These are phyloP conservation scores for Gracilaria domingensis DNA, from an alignment of 23 red algal genomes.

Conservation along the genomic window DNA sequence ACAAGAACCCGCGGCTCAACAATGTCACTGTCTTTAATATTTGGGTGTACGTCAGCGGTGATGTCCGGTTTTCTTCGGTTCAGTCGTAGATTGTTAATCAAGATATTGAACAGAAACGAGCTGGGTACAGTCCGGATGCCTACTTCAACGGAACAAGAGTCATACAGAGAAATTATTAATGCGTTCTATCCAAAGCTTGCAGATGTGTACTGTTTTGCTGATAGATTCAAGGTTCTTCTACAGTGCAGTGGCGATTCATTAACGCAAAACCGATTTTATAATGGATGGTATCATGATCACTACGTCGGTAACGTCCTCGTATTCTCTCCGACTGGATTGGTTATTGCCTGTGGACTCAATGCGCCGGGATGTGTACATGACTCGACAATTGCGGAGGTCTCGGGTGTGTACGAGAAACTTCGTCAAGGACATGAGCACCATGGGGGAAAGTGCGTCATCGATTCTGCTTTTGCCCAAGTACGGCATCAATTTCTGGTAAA, in stretches of 20 bases:
- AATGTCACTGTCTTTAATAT: slow-evolving; percentile 6
- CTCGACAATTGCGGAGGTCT: slow-evolving; percentile 20
- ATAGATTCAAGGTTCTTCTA: slow-evolving; percentile 42
- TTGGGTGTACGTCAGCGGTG: slow-evolving; percentile 5
- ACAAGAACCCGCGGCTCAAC: no score
- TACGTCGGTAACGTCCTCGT: slow-evolving; percentile 41
- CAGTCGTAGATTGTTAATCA: neutral
- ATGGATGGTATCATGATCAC: slow-evolving; percentile 32
- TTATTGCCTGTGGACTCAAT: slow-evolving; percentile 50
- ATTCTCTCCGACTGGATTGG: slow-evolving; percentile 19
- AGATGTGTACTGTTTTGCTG: slow-evolving; percentile 39
- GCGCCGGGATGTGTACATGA: slow-evolving; percentile 28
- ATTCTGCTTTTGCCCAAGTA: slow-evolving; percentile 23
- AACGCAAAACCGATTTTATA: slow-evolving; percentile 42
- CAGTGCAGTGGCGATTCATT: slow-evolving; percentile 1
- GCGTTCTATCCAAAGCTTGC: neutral
- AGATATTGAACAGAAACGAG: slow-evolving; percentile 10
- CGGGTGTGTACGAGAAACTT: slow-evolving; percentile 22
- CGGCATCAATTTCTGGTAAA: slow-evolving; percentile 2
- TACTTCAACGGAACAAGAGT: neutral
- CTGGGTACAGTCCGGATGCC: neutral
- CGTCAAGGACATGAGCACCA: neutral
- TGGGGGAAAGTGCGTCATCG: neutral
- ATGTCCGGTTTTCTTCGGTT: slow-evolving; percentile 24
- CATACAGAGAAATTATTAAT: neutral